Base-by-base conservation (phyloP, 768 basidiomycete genomes). In the Mycena latifolia region DNA sequence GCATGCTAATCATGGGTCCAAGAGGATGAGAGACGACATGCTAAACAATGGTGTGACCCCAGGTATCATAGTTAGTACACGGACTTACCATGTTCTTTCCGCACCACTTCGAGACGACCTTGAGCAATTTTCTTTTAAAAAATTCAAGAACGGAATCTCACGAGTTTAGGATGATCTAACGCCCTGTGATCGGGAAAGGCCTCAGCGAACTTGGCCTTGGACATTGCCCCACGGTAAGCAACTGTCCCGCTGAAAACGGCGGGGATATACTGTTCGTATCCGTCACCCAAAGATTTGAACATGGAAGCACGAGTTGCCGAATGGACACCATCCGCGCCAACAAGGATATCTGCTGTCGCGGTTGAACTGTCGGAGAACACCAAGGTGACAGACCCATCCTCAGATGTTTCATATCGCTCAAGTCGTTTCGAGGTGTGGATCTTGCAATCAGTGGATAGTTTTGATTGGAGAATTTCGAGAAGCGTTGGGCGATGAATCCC, bases 281-380 rank as follows among this genome's bases (percentile, higher is more conserved):
- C 66, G 8, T 65, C 60, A 1, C 53, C 55, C 2, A 55, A 22
- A 24, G 64, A n/a, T 27, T 48, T 8, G 33, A 74, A 76, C 48
- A 77, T 48, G 0, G 67, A 60, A 8, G 60, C 72, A 24, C 77
- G 64, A 2, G 70, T 69, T 5, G 64, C 53, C n/a, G 77, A 77
- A 64, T 76, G 75, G n/a, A 84, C 68, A 1, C 83, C 82, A 65
- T 84, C 82, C 18, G 80, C 80, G 6, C 81, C 83, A 51, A 84
- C 58, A 3, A 84, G 74, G 17, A 84, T 58, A 39, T 84, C 79
- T 0, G 82, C 67, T 1, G 67, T 72, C 18, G 72, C 63, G 0
- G 55, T 75, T 5, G 79, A 72, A 2, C 72, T 74, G 52, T 76
- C 75, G 4, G 63, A 59, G 53, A 80, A 74, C 0, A 55, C 45